Evolutionary conservation across 2,329 filamentous ascomycete genomes (phyloP).

Genomic region (Colletotrichum melonis): DNA sequence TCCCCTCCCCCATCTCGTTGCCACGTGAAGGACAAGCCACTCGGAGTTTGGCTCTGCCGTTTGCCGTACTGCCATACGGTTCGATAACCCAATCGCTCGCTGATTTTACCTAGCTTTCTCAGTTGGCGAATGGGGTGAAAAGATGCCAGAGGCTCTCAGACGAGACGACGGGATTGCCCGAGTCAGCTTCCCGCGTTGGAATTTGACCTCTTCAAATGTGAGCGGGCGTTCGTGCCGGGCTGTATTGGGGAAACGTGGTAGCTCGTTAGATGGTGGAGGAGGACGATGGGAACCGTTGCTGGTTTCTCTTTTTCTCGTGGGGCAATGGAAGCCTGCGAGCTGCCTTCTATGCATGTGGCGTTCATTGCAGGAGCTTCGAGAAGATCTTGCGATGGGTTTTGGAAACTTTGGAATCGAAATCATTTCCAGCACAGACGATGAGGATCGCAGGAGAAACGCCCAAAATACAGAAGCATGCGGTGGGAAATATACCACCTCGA

Average conservation of each 20-base stretch:
- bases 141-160: not conserved
- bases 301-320: not conserved
- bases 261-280: not conserved
- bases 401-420: not conserved
- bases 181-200: not conserved
- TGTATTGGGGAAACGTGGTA: not conserved
- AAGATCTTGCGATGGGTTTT: not conserved
- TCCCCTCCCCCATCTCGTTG: not conserved
- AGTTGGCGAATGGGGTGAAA: not conserved
- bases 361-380: not conserved
- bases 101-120: not conserved
- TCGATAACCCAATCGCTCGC: not conserved
- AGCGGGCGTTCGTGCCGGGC: not conserved
- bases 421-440: not conserved
- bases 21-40: conserved; percentile 12
- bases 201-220: not conserved
- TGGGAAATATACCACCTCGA: not conserved
- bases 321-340: not conserved
- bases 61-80: not conserved
- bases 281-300: not conserved
- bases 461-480: not conserved
- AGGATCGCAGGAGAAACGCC: not conserved
- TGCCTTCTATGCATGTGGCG: not conserved
- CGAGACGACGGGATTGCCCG: not conserved
- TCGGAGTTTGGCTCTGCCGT: not conserved